Evolutionary conservation across 768 basidiomycete species (phyloP).

Genomic region (Lactarius hatsudake): DNA sequence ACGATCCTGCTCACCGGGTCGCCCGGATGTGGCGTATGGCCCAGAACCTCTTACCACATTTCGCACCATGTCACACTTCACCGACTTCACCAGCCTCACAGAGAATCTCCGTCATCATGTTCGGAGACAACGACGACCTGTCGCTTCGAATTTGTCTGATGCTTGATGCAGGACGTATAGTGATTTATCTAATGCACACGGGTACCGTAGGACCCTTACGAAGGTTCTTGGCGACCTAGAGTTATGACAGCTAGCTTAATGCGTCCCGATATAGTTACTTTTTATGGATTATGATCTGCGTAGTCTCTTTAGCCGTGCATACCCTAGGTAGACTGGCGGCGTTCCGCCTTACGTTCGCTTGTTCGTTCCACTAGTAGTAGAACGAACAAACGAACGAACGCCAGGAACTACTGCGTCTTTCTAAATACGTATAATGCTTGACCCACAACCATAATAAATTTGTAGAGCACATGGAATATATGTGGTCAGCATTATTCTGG

Average conservation of each 20-base stretch:
- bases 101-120: not conserved
- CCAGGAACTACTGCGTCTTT: not conserved
- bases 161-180: no score
- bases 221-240: no score
- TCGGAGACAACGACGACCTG: no score
- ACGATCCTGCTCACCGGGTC: not conserved
- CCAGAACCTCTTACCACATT: not conserved
- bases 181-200: no score
- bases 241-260: not conserved
- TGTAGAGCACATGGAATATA: not conserved
- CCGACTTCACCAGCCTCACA: not conserved
- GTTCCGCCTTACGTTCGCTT: no score
- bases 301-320: not conserved
- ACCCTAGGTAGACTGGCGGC: not conserved
- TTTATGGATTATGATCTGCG: not conserved
- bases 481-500: no score
- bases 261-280: no score
- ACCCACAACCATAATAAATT: no score
- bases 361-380: no score
- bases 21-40: not conserved
- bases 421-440: no score
- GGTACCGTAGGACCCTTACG: no score
- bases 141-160: no score
- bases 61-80: not conserved
- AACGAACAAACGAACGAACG: not conserved